Evolutionary conservation across 2,329 filamentous ascomycete genomes (phyloP).

Genomic region (Aplosporella prunicola): DNA sequence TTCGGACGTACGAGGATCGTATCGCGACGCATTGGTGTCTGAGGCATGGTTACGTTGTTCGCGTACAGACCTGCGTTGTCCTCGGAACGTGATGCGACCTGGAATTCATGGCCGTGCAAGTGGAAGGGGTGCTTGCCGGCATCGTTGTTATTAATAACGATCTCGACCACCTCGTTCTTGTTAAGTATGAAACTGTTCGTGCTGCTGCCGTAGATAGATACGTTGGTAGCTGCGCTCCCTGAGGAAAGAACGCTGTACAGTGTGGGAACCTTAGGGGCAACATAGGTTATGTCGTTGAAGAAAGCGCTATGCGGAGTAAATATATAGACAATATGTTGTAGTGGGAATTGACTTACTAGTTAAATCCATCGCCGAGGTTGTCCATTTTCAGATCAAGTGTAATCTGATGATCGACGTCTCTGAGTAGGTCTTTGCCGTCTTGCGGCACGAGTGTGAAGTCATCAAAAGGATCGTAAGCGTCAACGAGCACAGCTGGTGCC

Average conservation of each 20-base stretch:
- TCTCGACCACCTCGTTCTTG: slow-evolving; percentile 57
- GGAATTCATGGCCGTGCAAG: slow-evolving; percentile 48
- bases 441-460: slow-evolving; percentile 62
- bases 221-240: slow-evolving; percentile 37
- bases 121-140: slow-evolving; percentile 62
- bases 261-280: slow-evolving; percentile 63
- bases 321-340: too few species aligned
- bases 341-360: slow-evolving; percentile 43
- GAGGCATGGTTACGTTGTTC: slow-evolving; percentile 28
- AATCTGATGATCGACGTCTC: slow-evolving; percentile 53
- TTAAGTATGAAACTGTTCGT: slow-evolving; percentile 54
- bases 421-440: slow-evolving; percentile 53
- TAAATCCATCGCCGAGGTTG: slow-evolving; percentile 56
- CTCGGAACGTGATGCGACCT: slow-evolving; percentile 24
- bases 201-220: slow-evolving; percentile 41
- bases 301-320: slow-evolving; percentile 30
- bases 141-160: slow-evolving; percentile 70
- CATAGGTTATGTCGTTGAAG: slow-evolving; percentile 69
- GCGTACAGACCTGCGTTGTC: slow-evolving; percentile 24
- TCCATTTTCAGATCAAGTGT: slow-evolving; percentile 53
- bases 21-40: slow-evolving; percentile 42
- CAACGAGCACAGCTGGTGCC: slow-evolving; percentile 44
- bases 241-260: slow-evolving; percentile 66
- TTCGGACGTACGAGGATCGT: slow-evolving; percentile 45
- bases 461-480: slow-evolving; percentile 59